Base-by-base conservation (phyloP, 805 yeast species). In the Candida sonorensis region DNA sequence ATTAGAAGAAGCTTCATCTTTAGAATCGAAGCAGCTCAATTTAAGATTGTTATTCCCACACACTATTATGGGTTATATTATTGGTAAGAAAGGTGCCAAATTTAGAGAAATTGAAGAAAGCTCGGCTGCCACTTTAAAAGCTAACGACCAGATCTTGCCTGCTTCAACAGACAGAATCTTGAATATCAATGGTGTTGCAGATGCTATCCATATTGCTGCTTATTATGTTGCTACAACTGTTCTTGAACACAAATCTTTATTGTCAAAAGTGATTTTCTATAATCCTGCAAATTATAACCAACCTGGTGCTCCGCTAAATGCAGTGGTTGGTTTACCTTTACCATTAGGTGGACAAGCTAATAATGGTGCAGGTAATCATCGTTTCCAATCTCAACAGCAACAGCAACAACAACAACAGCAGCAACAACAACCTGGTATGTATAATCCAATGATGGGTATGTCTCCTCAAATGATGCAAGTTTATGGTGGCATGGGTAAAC, bases 121-220 rank as follows among this genome's bases (percentile, higher is more conserved):
- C 40, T 81, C 92, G 11, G 87, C 90, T 3, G 88, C 94, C 2
- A 67, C 72, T 36, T 64, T 86, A 35, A 72, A 68, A 43, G 92
- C 94, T 3, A 82, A 80, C 16, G 85, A 80, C 26, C 72, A 74
- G 28, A 72, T 78, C 11, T 59, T 86, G 42, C 83, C 92, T 1
- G 72, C 70, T 38, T 80, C 90, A 1, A 83, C 87, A 11, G 95
- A 86, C 53, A 67, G 94, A 37, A 64, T 81, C 14, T 61, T 86
- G 29, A 66, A 76, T 16, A 69, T 85, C 7, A 63, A 69, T 5
- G 95, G 95, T 6, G 90, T 82, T 10, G 86, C 87, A 1, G 94
- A 85, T 59, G 87, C 95, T 2, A 72, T 86, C 26, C 94, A 83
- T 50, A 82, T 84, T 44, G 95, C 95, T 8, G 65, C 77, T 0